Conservation (phyloP, 1,284 basidiomycete genomes). For the Leccinum subspadiceum region DNA sequence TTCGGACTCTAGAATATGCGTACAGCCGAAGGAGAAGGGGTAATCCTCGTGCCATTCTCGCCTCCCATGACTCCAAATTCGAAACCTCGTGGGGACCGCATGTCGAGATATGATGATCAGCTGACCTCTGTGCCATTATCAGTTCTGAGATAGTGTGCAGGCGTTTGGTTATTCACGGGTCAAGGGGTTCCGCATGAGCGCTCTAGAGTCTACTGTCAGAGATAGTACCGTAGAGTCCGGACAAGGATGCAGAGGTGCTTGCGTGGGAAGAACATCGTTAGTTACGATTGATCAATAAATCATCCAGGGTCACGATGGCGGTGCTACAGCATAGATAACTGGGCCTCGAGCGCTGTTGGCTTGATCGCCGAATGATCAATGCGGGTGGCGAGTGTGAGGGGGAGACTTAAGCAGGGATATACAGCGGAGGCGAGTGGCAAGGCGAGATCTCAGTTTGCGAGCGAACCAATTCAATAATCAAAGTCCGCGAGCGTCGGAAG, state of each 20-base stretch:
- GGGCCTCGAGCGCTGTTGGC: slow-evolving; percentile 13
- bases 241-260: neutral
- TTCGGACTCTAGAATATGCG: neutral
- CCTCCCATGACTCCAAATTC: slow-evolving; percentile 19
- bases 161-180: slow-evolving; percentile 1
- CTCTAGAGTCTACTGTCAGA: neutral
- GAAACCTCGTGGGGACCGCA: slow-evolving; percentile 29
- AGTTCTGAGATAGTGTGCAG: slow-evolving; percentile 8
- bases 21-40: slow-evolving; percentile 8
- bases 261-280: slow-evolving; percentile 1
- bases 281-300: neutral
- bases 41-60: slow-evolving; percentile 12
- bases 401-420: neutral
- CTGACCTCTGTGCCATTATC: slow-evolving; percentile 13
- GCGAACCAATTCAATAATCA: slow-evolving; percentile 6
- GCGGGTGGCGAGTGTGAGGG: neutral
- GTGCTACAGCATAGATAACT: slow-evolving; percentile 3
- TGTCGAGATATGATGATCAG: slow-evolving; percentile 28
- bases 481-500: slow-evolving; percentile 32
- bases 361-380: slow-evolving; percentile 18
- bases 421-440: neutral
- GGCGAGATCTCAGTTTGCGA: neutral
- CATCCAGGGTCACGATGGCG: slow-evolving; percentile 14
- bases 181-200: slow-evolving; percentile 8
- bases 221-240: neutral